These are phyloP conservation scores for Phalaenopsis equestris DNA, from an alignment of 106 monocot species.

Conservation along the genomic window DNA sequence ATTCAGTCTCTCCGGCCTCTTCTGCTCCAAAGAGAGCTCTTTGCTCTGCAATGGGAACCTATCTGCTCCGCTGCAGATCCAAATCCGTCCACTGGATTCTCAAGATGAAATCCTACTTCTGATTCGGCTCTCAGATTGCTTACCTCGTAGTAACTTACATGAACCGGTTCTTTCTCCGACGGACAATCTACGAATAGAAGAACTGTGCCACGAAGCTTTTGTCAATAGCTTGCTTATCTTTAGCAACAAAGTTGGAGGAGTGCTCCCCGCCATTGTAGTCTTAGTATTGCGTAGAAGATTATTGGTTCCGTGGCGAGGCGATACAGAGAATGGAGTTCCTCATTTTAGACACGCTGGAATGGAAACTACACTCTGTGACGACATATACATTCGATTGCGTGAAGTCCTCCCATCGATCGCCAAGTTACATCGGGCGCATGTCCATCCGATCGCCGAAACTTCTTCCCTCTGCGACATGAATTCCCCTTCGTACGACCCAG, in stretches of 20 bases:
- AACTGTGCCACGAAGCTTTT: constrained; percentile 41
- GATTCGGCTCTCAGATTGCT: constrained; percentile 29
- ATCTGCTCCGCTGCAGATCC: constrained; percentile 31
- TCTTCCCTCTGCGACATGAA: too few species aligned
- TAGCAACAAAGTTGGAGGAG: constrained; percentile 90
- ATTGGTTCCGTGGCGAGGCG: constrained; percentile 24
- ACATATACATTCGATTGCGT: constrained; percentile 26
- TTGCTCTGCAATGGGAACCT: constrained; percentile 7
- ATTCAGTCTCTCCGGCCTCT: constrained; percentile 26
- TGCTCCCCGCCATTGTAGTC: constrained; percentile 26
- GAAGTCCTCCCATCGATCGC: too few species aligned
- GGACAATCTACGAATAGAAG: constrained; percentile 27
- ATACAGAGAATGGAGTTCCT: constrained; percentile 80
- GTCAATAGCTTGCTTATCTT: constrained; percentile 44
- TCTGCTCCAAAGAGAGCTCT: constrained; percentile 39
- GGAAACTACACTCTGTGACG: constrained; percentile 61
- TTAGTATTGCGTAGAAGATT: constrained; percentile 31
- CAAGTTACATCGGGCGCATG: too few species aligned
- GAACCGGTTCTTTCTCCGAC: constrained; percentile 20
- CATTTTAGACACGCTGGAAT: constrained; percentile 54
- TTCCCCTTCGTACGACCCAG: too few species aligned
- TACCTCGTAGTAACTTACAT: constrained; percentile 22
- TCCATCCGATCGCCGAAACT: too few species aligned
- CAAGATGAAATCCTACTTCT: constrained; percentile 31
- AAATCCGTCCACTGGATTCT: constrained; percentile 57